These are phyloP conservation scores for Boletus fagicola DNA, from an alignment of 768 basidiomycete species.

Conservation along the genomic window DNA sequence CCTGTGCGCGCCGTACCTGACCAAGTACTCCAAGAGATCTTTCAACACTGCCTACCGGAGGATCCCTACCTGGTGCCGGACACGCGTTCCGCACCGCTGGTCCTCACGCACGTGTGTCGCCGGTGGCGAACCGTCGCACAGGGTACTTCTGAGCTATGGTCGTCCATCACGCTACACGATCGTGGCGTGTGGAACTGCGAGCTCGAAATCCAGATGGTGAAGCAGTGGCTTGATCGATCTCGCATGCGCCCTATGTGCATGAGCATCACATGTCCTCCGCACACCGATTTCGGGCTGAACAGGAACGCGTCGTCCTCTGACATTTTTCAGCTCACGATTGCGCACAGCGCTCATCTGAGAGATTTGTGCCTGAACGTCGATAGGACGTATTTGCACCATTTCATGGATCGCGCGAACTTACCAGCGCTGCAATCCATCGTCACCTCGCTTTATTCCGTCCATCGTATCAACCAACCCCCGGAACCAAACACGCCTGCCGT, in stretches of 20 bases:
- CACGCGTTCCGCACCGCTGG: conserved; percentile 26
- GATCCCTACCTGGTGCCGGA: conserved; percentile 24
- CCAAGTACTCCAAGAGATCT: conserved; percentile 35
- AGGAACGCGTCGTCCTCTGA: conserved; percentile 10
- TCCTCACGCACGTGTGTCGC: conserved; percentile 35
- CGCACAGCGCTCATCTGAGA: conserved; percentile 21
- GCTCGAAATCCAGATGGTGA: conserved; percentile 25
- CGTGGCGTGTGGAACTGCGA: conserved; percentile 31
- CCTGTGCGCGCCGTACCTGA: conserved; percentile 30
- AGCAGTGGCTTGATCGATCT: conserved; percentile 23
- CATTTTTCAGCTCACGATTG: conserved; percentile 20
- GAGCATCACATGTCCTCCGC: conserved; percentile 18
- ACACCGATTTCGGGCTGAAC: conserved; percentile 17
- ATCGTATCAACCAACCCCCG: conserved; percentile 2
- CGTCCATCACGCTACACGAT: conserved; percentile 28
- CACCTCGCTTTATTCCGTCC: conserved; percentile 15
- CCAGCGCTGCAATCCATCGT: conserved; percentile 15
- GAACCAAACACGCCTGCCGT: background rate
- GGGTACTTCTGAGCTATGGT: conserved; percentile 34
- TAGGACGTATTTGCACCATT: conserved; percentile 18
- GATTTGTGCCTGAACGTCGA: conserved; percentile 20
- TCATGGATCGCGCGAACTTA: conserved; percentile 14
- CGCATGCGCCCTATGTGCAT: conserved; percentile 24
- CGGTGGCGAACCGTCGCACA: conserved; percentile 32
- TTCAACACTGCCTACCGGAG: conserved; percentile 27